Evolutionary conservation across 768 basidiomycete genomes (phyloP).

Genomic region (Dioszegia crocea): DNA sequence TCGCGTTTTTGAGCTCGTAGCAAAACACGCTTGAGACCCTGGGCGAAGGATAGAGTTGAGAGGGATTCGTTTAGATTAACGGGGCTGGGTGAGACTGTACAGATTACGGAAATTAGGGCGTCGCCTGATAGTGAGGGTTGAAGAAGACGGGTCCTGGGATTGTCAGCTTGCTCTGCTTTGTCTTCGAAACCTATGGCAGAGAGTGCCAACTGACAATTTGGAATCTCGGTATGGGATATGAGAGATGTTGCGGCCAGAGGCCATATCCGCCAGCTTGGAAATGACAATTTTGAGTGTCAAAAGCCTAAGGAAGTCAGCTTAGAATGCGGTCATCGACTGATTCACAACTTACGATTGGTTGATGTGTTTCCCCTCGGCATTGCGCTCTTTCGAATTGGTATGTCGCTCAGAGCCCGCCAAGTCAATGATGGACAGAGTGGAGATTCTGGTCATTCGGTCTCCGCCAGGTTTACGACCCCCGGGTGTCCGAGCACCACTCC

Average conservation of each 20-base stretch:
- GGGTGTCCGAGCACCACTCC: slow-evolving; percentile 34
- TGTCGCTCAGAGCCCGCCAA: slow-evolving; percentile 95
- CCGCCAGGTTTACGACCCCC: slow-evolving; percentile 32
- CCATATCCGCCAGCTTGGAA: slow-evolving; percentile 75
- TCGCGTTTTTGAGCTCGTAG: slow-evolving; percentile 89
- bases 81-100: slow-evolving; percentile 84
- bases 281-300: slow-evolving; percentile 91
- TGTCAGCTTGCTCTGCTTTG: neutral
- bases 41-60: slow-evolving; percentile 86
- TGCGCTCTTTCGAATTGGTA: slow-evolving; percentile 89
- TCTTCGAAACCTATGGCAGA: neutral
- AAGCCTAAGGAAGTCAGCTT: slow-evolving; percentile 55
- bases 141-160: slow-evolving; percentile 66
- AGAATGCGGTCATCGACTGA: neutral
- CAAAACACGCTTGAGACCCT: slow-evolving; percentile 82
- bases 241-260: slow-evolving; percentile 59
- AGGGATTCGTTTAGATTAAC: slow-evolving; percentile 75
- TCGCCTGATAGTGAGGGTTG: slow-evolving; percentile 94
- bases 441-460: slow-evolving; percentile 46
- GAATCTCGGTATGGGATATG: slow-evolving; percentile 94
- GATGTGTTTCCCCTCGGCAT: slow-evolving; percentile 94
- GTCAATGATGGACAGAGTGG: slow-evolving; percentile 53
- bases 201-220: slow-evolving; percentile 58
- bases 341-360: slow-evolving; percentile 56
- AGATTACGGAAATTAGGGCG: slow-evolving; percentile 91